Evolutionary conservation across 345 rosid species (phyloP).

Genomic region (Aurinia saxatilis): DNA sequence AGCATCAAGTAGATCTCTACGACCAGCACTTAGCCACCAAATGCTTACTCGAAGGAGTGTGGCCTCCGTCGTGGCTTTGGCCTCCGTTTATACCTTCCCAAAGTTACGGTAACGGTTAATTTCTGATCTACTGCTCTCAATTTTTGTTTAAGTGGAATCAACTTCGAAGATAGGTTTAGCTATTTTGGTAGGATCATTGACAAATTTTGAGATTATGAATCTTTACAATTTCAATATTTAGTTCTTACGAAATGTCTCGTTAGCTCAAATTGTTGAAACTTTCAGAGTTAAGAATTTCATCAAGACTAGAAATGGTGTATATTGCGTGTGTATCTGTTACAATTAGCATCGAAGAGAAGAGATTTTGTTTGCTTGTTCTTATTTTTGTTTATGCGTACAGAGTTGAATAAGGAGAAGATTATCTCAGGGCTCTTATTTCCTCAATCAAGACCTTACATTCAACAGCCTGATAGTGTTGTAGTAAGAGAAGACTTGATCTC

Average conservation of each 20-base stretch:
- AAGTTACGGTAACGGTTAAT: constrained; percentile 29
- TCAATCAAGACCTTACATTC: constrained; percentile 33
- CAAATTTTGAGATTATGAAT: no score
- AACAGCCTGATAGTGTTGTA: constrained; percentile 18
- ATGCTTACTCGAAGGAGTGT: constrained; percentile 58
- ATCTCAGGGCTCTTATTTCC: constrained; percentile 51
- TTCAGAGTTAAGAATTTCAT: no score
- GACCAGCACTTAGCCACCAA: constrained; percentile 68
- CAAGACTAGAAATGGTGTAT: no score
- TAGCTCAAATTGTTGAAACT: no score
- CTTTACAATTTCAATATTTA: no score
- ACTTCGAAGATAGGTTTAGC: not conserved
- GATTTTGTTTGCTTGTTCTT: no score
- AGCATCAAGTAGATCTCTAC: constrained; percentile 52
- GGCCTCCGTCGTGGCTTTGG: constrained; percentile 75
- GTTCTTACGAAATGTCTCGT: no score
- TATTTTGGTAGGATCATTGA: not conserved
- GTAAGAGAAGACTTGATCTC: constrained; percentile 17
- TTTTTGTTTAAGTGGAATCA: no score
- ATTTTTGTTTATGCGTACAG: constrained; percentile 33
- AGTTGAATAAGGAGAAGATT: constrained; percentile 62
- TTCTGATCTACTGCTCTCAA: not conserved
- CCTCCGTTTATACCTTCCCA: constrained; percentile 22
- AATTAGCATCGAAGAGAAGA: not conserved
- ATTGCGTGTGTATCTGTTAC: constrained; percentile 2